Evolutionary conservation across 768 basidiomycete species (phyloP), one percentile per base, ranked within the genome.

Genomic region (Lentinula detonsa): DNA sequence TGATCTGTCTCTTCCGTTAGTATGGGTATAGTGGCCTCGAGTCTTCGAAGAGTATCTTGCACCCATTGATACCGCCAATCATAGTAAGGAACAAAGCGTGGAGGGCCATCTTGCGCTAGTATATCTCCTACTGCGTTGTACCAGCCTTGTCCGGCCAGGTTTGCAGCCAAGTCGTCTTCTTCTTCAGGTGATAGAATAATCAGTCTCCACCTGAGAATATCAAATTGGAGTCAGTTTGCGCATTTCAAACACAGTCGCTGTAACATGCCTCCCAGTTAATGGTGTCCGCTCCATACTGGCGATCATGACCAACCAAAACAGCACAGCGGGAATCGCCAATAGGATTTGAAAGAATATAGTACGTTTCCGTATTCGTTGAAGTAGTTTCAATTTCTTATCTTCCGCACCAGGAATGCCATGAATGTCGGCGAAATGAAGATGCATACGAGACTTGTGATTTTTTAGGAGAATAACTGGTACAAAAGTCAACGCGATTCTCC

Each of bases 51-150:
- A 2, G 91, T 93, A 18, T 85, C 80, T 58, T 82, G 80, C 10
- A 96, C 93, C 95, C 96, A 98, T 18, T 75, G 68, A 69, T 91
- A 90, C 61, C 95, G 84, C 96, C 96, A 98, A 73, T 99, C 96
- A 28, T 78, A 80, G 1, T 80, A 71, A 37, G 90, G 83, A 57
- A 98, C 79, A 40, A 91, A 78, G 46, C 76, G 76, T 4, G 84
- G 82, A 54, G 85, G 73, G 5, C 84, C 85, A 62, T 89, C 81
- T 62, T 82, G 70, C 6, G 87, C 78, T 11, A 98, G 80, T 49
- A 96, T 91, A 42, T 90, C 85, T 40, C 83, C 81, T 18, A 98
- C 89, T 40, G 92, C 88, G 63, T 80, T 77, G 72, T 90, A 93
- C 95, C 95, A 98, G 50, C 92, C 93, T 21, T 83, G 74, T 15